Evolutionary conservation across 352 stramenopile genomes (phyloP), one percentile per base, ranked within the genome.

Genomic region (Globisporangium nodosum): DNA sequence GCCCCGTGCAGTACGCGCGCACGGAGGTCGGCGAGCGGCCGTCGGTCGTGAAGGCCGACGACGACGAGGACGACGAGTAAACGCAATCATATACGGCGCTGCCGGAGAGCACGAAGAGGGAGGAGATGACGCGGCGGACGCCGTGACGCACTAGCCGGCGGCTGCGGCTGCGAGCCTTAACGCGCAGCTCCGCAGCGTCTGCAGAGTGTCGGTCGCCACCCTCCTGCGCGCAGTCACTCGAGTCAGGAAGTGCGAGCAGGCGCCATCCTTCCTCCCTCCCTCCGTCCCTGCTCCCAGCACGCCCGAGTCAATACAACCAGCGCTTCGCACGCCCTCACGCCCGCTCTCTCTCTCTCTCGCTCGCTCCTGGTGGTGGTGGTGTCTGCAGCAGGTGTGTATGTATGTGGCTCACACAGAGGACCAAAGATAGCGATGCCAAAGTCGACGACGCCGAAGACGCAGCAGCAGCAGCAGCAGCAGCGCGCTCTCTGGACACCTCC

Each of bases 21-120:
- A 71, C 71, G 31, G 83, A 93, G 57, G 78, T 90, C 48, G 81
- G 81, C 47, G 81, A 72, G 53, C 61, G 81, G 63, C 76, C 76
- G 39, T 70, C 73, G 58, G 66, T 87, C 33, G 77, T 87, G 61
- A 63, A 75, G 46, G 72, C 68, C 20, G 33, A 45, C 18, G 64
- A 60, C 42, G 68, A 73, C 27, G 65, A 75, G 13, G 74, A 82
- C 45, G 76, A 72, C 42, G 68, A 79, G 20, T 78, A 78, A 64
- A 54, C 47, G 33, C 33, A n/a, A 55, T n/a, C 20, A 49, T 33
- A 61, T 54, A 53, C 15, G 43, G 30, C 7, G 49, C 51, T 20
- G 20, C 24, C 21, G 33, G 15, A 56, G 12, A 3, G 13, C 15
- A 21, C n/a, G 18, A 16, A 49, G 9, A 18, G 52, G 39, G n/a